Evolutionary conservation across 495 filamentous ascomycete species (phyloP).

Genomic region (Echria macrotheca): DNA sequence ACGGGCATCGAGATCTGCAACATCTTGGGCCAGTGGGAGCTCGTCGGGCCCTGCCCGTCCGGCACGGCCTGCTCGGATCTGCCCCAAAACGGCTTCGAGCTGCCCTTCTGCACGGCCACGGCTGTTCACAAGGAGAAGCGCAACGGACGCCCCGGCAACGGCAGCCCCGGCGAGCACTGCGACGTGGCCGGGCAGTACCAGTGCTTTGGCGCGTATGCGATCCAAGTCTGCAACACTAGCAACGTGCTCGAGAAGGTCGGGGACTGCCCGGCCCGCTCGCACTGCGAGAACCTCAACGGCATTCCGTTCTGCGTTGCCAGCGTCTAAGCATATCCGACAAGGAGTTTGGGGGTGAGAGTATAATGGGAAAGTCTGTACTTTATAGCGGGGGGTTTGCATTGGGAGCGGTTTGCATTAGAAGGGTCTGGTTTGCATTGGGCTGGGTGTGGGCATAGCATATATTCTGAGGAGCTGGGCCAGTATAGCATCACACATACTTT

Average conservation of each 20-base stretch:
- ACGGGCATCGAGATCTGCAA: constrained; percentile 3
- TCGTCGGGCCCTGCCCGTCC: not conserved
- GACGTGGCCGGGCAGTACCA: not conserved
- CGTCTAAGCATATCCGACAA: too few species aligned
- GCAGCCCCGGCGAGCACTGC: too few species aligned
- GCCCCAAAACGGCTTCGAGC: not conserved
- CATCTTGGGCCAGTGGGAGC: constrained; percentile 1
- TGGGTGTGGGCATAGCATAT: too few species aligned
- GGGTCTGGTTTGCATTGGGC: too few species aligned
- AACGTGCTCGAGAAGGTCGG: constrained; percentile 4
- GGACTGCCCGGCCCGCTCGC: not conserved
- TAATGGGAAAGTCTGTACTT: too few species aligned
- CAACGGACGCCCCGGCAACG: too few species aligned
- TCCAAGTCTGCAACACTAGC: not conserved
- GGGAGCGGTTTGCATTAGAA: too few species aligned
- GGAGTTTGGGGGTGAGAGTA: too few species aligned
- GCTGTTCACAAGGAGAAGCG: not conserved
- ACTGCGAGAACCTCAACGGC: not conserved
- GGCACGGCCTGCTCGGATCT: not conserved
- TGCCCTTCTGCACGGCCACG: not conserved
- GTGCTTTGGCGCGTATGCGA: not conserved
- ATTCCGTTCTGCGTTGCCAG: too few species aligned
- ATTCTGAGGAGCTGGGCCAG: too few species aligned
- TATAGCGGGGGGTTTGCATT: too few species aligned
- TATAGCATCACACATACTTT: too few species aligned